A percentile compares a stretch with the other conserved stretches of the same genome.
phyloP scores from a whole-genome alignment of 2,329 filamentous ascomycete species.

The Dactylellina haptotyla region DNA sequence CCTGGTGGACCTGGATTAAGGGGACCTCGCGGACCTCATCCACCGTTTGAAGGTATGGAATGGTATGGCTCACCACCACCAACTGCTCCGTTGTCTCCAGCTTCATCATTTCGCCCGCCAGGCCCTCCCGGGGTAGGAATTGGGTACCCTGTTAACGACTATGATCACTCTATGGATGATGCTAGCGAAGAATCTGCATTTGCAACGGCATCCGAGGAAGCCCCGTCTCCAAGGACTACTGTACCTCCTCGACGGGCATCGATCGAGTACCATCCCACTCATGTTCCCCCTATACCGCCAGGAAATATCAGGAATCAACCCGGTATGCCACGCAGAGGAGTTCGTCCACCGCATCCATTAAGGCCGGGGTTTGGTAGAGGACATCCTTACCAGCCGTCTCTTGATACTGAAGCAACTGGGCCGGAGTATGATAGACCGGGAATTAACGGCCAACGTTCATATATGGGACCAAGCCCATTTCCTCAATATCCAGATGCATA shows the following conservation, averaged over 20 bases:
- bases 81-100: conserved; percentile 1
- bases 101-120: background rate
- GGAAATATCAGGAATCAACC: too few species aligned
- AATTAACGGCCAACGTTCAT: too few species aligned
- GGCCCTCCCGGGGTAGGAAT: background rate
- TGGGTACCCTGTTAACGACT: background rate
- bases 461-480: too few species aligned
- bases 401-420: too few species aligned
- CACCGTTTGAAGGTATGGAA: background rate
- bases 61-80: background rate
- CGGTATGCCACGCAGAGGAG: background rate
- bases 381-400: background rate
- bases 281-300: background rate
- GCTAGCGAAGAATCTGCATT: conserved; percentile 15
- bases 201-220: conserved; percentile 1
- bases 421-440: too few species aligned
- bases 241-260: conserved; percentile 12
- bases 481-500: too few species aligned
- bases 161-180: conserved; percentile 8
- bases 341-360: background rate
- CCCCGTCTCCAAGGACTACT: conserved; percentile 25
- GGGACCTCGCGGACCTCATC: background rate
- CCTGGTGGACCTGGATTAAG: conserved; percentile 5
- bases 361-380: background rate
- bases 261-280: conserved; percentile 4